phyloP scores from a whole-genome alignment of 2,329 filamentous ascomycete genomes.

The Mycocentrospora acerina region DNA sequence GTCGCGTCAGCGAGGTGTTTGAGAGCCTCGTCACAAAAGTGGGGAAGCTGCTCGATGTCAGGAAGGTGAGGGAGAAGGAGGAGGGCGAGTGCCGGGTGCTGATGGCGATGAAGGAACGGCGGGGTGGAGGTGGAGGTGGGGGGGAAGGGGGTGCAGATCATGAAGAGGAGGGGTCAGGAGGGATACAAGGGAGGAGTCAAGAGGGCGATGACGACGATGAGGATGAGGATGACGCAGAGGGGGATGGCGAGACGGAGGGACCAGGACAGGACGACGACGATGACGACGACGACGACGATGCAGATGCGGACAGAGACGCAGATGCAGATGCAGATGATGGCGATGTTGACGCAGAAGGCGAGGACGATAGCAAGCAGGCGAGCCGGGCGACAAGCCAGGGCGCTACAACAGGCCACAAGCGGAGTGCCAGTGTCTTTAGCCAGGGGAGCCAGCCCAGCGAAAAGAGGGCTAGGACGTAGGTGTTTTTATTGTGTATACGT shows the following conservation, averaged over 20 bases:
- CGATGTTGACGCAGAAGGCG: slow-evolving; percentile 35
- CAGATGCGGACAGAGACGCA: slow-evolving; percentile 11
- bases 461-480: slow-evolving; percentile 36
- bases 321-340: slow-evolving; percentile 21
- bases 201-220: slow-evolving; percentile 25
- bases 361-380: slow-evolving; percentile 34
- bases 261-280: slow-evolving; percentile 41
- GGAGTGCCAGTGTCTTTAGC: slow-evolving; percentile 81
- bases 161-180: slow-evolving; percentile 21
- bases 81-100: slow-evolving; percentile 60
- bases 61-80: slow-evolving; percentile 75
- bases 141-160: slow-evolving; percentile 44
- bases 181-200: slow-evolving; percentile 11
- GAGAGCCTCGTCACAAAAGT: slow-evolving; percentile 71
- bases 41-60: slow-evolving; percentile 67
- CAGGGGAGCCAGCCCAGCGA: slow-evolving; percentile 40
- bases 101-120: slow-evolving; percentile 40
- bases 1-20: slow-evolving; percentile 69
- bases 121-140: slow-evolving; percentile 31
- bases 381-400: slow-evolving; percentile 30
- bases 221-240: slow-evolving; percentile 46
- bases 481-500: neutral
- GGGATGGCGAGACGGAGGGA: slow-evolving; percentile 27
- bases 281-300: slow-evolving; percentile 46
- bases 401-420: slow-evolving; percentile 59